These are phyloP conservation scores for Botrytis hyacinthi DNA, from an alignment of 2,329 filamentous ascomycete genomes.

Conservation along the genomic window DNA sequence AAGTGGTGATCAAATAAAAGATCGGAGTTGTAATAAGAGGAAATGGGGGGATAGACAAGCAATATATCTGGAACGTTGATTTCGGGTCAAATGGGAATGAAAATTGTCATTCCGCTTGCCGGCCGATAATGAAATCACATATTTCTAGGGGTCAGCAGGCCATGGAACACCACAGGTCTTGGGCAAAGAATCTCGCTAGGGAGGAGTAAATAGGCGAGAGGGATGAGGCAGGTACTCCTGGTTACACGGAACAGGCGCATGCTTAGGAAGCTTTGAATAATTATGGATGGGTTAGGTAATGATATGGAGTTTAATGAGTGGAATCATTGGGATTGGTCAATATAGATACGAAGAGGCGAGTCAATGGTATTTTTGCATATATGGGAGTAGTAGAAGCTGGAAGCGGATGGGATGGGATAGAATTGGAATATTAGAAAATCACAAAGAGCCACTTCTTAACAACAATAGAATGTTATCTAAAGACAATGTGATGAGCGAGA, in stretches of 20 bases:
- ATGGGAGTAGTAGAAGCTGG: neutral
- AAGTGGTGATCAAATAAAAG: neutral
- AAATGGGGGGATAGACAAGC: too few relatives aligned
- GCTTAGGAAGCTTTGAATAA: constrained; percentile 1
- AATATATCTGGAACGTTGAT: too few relatives aligned
- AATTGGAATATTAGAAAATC: neutral
- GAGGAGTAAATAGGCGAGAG: neutral
- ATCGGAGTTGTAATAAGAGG: neutral
- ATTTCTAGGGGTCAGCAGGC: neutral
- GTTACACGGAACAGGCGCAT: constrained; percentile 10
- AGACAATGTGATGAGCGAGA: neutral
- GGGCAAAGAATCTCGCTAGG: neutral
- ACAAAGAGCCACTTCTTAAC: neutral
- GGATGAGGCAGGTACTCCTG: constrained; percentile 11
- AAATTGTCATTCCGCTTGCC: neutral
- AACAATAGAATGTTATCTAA: neutral
- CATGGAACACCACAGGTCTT: neutral
- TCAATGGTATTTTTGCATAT: constrained; percentile 3
- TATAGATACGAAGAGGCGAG: constrained; percentile 2
- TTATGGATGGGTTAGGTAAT: constrained; percentile 9
- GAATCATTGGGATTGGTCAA: neutral
- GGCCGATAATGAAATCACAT: neutral
- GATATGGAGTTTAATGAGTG: constrained; percentile 9
- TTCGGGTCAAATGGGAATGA: neutral
- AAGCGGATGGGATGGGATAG: neutral